A percentile compares a stretch with the other conserved stretches of the same genome.
These are phyloP conservation scores for Mycena vitilis DNA, from an alignment of 768 basidiomycete species.

Conservation along the genomic window DNA sequence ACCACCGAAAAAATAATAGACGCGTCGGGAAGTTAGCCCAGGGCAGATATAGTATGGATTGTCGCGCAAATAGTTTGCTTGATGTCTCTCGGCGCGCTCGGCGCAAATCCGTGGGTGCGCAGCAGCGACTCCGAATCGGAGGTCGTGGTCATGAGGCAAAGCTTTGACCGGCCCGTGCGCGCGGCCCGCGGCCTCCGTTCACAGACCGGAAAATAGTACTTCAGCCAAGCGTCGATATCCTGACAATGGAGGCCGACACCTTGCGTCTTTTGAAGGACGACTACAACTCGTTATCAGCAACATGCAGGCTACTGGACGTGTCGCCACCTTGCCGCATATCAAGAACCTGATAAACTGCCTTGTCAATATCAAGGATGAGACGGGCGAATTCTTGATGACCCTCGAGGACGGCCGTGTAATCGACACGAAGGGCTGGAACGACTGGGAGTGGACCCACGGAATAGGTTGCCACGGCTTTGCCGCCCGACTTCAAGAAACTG, in stretches of 20 bases:
- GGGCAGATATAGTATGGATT: too few species aligned
- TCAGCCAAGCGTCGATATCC: too few species aligned
- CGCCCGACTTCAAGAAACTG: background rate
- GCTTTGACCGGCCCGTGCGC: too few species aligned
- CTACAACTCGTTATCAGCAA: background rate
- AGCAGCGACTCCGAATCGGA: too few species aligned
- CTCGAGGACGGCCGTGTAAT: constrained; percentile 63
- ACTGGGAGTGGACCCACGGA: constrained; percentile 67
- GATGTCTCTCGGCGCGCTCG: too few species aligned
- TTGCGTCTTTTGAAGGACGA: background rate
- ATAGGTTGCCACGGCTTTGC: constrained; percentile 44
- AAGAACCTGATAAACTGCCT: constrained; percentile 53
- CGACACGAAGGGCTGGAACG: constrained; percentile 70
- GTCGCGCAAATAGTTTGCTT: too few species aligned
- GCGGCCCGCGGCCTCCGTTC: too few species aligned
- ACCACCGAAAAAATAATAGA: background rate
- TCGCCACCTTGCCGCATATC: constrained; percentile 41
- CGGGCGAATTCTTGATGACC: constrained; percentile 61
- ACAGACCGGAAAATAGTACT: too few species aligned
- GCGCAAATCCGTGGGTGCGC: too few species aligned
- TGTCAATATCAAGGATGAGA: constrained; percentile 65
- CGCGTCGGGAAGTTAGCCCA: background rate
- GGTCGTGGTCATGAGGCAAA: too few species aligned
- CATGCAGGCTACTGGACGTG: constrained; percentile 18
- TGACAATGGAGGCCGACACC: too few species aligned